Percentiles rank a stretch among this genome's conserved stretches.
These are phyloP conservation scores for Malus fusca DNA, from an alignment of 306 rosid species.

Conservation along the genomic window DNA sequence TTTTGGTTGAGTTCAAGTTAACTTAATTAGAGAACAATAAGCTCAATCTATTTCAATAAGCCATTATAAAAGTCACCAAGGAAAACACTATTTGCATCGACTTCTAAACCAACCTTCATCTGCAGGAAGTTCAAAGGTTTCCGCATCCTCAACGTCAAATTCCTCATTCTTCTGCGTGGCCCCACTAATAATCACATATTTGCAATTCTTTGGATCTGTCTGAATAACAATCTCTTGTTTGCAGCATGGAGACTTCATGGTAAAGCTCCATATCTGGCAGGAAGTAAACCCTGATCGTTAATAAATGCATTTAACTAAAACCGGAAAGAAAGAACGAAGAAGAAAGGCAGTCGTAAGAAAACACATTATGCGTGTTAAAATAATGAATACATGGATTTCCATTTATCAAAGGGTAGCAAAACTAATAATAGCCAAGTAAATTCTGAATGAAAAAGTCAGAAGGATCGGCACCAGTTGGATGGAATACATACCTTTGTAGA, in stretches of 20 bases:
- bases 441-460: background rate
- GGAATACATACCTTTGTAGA: conserved; percentile 64
- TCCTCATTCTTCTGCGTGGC: conserved; percentile 69
- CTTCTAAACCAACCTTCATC: conserved; percentile 58
- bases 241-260: conserved; percentile 90
- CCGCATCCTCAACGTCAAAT: conserved; percentile 80
- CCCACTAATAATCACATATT: conserved; percentile 72
- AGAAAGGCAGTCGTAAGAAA: background rate
- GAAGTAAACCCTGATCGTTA: background rate
- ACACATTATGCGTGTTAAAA: background rate
- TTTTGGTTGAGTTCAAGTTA: background rate
- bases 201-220: conserved; percentile 86
- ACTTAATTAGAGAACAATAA: background rate
- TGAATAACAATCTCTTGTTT: conserved; percentile 79
- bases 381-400: background rate
- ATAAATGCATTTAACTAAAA: background rate
- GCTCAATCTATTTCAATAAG: background rate
- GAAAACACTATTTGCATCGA: background rate
- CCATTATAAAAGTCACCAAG: background rate
- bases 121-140: conserved; percentile 74
- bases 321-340: background rate
- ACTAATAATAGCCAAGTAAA: background rate
- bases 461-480: background rate
- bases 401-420: background rate
- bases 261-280: conserved; percentile 88